Evolutionary conservation across 2,329 filamentous ascomycete species (phyloP).

Genomic region (Plectosphaerella sp.): DNA sequence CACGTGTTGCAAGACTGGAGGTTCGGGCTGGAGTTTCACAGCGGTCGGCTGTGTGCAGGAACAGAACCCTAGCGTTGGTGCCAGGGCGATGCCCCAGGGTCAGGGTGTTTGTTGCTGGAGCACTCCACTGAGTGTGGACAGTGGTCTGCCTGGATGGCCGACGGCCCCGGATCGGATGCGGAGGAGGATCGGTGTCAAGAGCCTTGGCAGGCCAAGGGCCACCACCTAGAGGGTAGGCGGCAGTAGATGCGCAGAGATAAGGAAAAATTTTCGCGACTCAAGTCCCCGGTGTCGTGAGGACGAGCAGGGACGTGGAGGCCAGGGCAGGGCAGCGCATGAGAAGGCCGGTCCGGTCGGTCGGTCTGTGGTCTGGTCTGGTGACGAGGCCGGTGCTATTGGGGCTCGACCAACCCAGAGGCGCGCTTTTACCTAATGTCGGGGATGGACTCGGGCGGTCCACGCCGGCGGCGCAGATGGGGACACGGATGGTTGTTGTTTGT

Average conservation of each 20-base stretch:
- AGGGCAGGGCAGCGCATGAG: slow-evolving; percentile 5
- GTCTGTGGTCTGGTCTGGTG: too few species aligned
- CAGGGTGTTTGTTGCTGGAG: too few species aligned
- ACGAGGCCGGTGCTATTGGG: not conserved
- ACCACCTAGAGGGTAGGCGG: not conserved
- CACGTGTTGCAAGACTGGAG: too few species aligned
- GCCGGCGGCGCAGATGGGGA: too few species aligned
- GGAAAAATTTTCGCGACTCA: slow-evolving; percentile 9
- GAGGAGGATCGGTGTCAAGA: not conserved
- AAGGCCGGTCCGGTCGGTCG: not conserved
- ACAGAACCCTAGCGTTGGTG: too few species aligned
- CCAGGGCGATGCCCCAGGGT: too few species aligned
- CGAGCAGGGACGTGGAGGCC: not conserved
- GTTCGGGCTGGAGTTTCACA: too few species aligned
- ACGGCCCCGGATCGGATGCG: not conserved
- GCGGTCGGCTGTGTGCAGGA: too few species aligned
- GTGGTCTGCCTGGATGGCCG: too few species aligned
- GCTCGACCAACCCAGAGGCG: not conserved
- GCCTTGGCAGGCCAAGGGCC: not conserved
- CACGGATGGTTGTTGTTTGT: too few species aligned
- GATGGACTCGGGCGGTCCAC: too few species aligned
- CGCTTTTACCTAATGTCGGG: not conserved
- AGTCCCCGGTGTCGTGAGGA: not conserved
- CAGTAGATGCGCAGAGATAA: slow-evolving; percentile 8
- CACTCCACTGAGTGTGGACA: too few species aligned